phyloP scores from a whole-genome alignment of 2,329 filamentous ascomycete species.

The Nemania abortiva region DNA sequence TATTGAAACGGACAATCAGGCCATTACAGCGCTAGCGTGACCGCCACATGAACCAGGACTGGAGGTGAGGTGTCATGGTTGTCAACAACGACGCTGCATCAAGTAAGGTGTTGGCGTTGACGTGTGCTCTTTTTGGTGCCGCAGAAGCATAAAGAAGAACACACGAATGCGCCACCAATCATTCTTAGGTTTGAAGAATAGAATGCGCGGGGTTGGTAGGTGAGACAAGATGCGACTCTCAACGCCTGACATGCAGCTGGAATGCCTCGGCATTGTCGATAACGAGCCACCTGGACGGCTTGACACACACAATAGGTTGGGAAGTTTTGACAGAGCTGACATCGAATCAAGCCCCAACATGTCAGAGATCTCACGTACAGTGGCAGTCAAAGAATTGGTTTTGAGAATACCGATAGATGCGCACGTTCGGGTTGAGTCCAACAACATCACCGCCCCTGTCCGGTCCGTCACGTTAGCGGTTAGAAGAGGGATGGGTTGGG shows the following conservation, averaged over 20 bases:
- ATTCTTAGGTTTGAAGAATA: conserved; percentile 6
- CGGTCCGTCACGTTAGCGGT: conserved; percentile 17
- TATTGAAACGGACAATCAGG: not conserved
- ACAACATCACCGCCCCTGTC: conserved; percentile 84
- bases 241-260: conserved; percentile 8
- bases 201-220: conserved; percentile 1
- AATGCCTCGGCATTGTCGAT: not conserved
- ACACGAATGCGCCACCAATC: conserved; percentile 5
- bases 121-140: too few species aligned
- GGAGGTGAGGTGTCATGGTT: conserved; percentile 11
- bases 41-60: not conserved
- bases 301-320: conserved; percentile 1
- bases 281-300: not conserved
- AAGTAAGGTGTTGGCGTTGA: not conserved
- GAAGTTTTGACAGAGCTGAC: not conserved
- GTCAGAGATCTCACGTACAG: conserved; percentile 68
- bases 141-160: conserved; percentile 13
- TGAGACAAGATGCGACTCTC: conserved; percentile 10
- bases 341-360: not conserved
- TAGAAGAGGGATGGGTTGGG: not conserved
- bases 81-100: not conserved
- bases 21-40: conserved; percentile 1
- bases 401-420: conserved; percentile 86
- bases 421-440: conserved; percentile 89
- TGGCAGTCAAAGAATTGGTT: conserved; percentile 95